Base-by-base conservation (phyloP, 176 grass and related monocot species). In the Typha latifolia region DNA sequence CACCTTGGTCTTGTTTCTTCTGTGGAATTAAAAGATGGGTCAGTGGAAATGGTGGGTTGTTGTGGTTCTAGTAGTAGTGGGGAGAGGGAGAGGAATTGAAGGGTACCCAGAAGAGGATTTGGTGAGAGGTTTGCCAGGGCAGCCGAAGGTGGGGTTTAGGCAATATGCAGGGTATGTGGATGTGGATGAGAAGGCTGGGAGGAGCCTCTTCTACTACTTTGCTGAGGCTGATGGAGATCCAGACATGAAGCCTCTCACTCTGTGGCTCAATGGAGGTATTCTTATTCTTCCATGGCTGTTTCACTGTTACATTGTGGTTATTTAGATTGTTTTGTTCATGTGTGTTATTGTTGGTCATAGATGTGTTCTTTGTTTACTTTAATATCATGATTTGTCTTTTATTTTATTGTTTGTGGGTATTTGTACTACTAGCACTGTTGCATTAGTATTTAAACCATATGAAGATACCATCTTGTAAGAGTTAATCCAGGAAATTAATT, bases 131-230 rank as follows among this genome's bases (percentile, higher is more conserved):
- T 68, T 99, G 69, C 94, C 84, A 2, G 89, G 89, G 4, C 94
- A 99, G 71, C 94, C 85, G 9, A 27, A 20, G 31, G 79, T 84
- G 13, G 68, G 61, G 59, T 99, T 99, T 79, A 78, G 89, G 86
- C 94, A 93, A 81, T 99, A 82, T 55, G 79, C 94, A 3, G 94
- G 94, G 47, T 93, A 99, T 71, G 81, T 99, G 1, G 83, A 93
- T 48, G 89, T 99, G 8, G 86, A 99, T 63, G 69, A 27, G 29
- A 71, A 78, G 64, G 75, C 83, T 12, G 94, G 94, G 27, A 74
- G 84, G 81, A 93, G 86, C 48, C 94, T 99, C 65, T 99, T 93
- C 87, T 99, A 99, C 83, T 99, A 99, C 82, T 99, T 99, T 64
- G 32, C 77, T 18, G 89, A 99, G 81, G 86, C 94, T 26, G 81